Base-by-base conservation (phyloP, 192 early-diverging fungal genomes). In the Umbelopsis sp. region DNA sequence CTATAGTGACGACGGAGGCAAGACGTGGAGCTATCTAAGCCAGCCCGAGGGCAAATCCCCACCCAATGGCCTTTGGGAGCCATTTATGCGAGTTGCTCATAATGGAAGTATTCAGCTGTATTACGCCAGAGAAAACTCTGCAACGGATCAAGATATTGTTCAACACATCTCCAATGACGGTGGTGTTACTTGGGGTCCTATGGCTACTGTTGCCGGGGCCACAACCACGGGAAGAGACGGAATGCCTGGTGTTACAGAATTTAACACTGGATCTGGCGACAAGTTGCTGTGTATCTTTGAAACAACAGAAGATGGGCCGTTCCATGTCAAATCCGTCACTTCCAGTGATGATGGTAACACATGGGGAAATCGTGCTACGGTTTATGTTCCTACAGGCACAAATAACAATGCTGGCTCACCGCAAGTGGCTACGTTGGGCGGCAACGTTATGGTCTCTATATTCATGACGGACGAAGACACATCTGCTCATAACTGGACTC, bases 381-480 rank as follows among this genome's bases (percentile, higher is more conserved):
- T 64, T 3, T 64, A 64, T n/a, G 13, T 44, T 25, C 33, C 58
- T 4, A 23, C 21, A 1, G 58, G 58, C 10, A 64, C 33, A 0
- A 64, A 33, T n/a, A 64, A 64, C 58, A 64, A 64, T 35, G 58
- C 58, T 64, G 58, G 58, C 1, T 33, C 58, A 27, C 58, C 58
- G 3, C 33, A 44, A 64, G 58, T 64, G 1, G 37, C 58, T 44
- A 64, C 58, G 1, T 13, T 64, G 12, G 49, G n/a, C n/a, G 25
- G 25, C 8, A 64, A 64, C 25, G 58, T 37, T 4, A 5, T 64
- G 58, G 58, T 64, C 4, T 21, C 58, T 2, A 64, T 64, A 8
- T 64, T 64, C 2, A 64, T 64, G 58, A 64, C 58, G 25, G 58
- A 64, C n/a, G 58, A 64, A 44, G 58, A 64, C 37, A 8, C 23